These are phyloP conservation scores for Panicum virgatum DNA, from an alignment of 202 grass and related monocot species.

Conservation along the genomic window DNA sequence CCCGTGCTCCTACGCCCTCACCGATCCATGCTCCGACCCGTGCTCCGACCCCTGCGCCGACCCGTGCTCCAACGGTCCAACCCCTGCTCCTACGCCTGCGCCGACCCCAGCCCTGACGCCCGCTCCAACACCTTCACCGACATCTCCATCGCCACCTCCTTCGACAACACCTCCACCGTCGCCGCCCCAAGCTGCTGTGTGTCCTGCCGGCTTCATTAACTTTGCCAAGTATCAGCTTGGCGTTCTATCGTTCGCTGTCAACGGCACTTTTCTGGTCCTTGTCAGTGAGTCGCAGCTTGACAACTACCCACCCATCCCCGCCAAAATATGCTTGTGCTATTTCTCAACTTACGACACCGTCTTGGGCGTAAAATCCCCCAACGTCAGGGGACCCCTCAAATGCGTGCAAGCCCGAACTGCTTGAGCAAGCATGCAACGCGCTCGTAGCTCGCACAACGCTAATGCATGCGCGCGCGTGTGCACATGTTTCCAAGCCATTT, in stretches of 20 bases:
- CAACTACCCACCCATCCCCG: neutral
- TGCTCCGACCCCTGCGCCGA: neutral
- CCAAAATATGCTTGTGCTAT: neutral
- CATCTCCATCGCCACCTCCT: too few relatives aligned
- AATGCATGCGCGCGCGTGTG: too few relatives aligned
- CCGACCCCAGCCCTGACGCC: neutral
- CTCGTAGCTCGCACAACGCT: too few relatives aligned
- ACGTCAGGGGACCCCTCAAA: neutral
- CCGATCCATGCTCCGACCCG: neutral
- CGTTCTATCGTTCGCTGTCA: rapidly evolving
- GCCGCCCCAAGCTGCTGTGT: neutral
- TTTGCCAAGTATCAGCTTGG: rapidly evolving
- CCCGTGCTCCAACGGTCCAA: neutral
- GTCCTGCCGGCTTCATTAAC: neutral
- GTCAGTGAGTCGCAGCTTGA: neutral
- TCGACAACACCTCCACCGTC: too few relatives aligned
- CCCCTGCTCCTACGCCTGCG: neutral
- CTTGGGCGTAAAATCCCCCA: too few relatives aligned
- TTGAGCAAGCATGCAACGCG: neutral
- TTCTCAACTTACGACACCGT: neutral
- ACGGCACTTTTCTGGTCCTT: rapidly evolving
- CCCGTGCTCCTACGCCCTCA: too few relatives aligned
- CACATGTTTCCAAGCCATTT: too few relatives aligned
- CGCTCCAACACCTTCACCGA: neutral
- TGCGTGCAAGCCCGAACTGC: neutral